These are phyloP conservation scores for Alternaria sp. DNA, from an alignment of 2,329 filamentous ascomycete species.

Conservation along the genomic window DNA sequence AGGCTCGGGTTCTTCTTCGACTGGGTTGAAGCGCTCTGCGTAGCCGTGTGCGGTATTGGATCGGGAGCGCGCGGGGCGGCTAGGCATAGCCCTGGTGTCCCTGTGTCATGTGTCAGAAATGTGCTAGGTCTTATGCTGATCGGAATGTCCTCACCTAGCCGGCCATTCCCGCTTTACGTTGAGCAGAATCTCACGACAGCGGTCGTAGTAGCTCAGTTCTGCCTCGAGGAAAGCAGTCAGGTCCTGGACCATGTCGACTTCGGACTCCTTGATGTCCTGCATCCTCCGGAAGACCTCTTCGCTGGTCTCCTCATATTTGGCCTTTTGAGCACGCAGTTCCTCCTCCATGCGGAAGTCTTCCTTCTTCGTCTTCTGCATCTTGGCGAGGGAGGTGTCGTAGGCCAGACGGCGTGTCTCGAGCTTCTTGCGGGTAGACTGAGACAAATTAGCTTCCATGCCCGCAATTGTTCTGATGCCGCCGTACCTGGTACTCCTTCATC, in stretches of 20 bases:
- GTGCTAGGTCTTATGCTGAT: background rate
- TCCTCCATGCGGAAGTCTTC: constrained; percentile 95
- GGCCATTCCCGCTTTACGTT: constrained; percentile 74
- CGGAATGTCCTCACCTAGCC: constrained; percentile 56
- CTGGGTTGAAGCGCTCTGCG: constrained; percentile 63
- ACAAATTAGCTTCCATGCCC: constrained; percentile 17
- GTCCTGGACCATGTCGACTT: constrained; percentile 81
- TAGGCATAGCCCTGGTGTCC: constrained; percentile 30
- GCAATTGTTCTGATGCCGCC: constrained; percentile 28
- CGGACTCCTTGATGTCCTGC: constrained; percentile 94
- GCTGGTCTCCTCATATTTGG: constrained; percentile 94
- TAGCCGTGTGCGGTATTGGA: constrained; percentile 71
- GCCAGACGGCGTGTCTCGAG: constrained; percentile 87
- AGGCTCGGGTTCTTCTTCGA: constrained; percentile 62
- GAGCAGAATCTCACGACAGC: constrained; percentile 81
- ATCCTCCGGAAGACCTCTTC: constrained; percentile 92
- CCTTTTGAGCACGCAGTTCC: constrained; percentile 86
- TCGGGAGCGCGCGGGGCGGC: constrained; percentile 60
- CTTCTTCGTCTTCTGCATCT: constrained; percentile 91
- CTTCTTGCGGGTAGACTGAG: constrained; percentile 83
- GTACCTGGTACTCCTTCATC: constrained; percentile 97
- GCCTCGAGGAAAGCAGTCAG: constrained; percentile 83
- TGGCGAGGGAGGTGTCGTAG: constrained; percentile 86
- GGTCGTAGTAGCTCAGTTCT: constrained; percentile 89
- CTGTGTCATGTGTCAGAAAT: constrained; percentile 30